A percentile compares a stretch with the other conserved stretches of the same genome.
phyloP scores from a whole-genome alignment of 257 asterid genomes.

The Solanum habrochaites region DNA sequence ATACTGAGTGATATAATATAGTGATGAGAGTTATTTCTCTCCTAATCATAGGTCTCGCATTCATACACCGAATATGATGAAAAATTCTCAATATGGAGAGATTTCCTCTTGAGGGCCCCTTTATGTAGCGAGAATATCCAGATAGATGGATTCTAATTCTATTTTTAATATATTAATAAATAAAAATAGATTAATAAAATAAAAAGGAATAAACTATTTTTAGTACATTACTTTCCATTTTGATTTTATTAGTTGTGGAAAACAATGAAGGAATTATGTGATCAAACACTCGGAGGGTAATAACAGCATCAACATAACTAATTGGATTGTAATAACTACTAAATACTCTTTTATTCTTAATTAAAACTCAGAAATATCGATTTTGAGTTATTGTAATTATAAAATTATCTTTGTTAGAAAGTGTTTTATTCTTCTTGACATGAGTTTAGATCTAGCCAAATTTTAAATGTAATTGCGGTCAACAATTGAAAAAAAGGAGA shows the following conservation, averaged over 20 bases:
- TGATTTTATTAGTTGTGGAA: neutral
- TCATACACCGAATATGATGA: accelerated
- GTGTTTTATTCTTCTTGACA: accelerated
- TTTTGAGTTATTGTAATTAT: accelerated
- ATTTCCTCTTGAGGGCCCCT: neutral
- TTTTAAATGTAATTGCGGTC: no score
- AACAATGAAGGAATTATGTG: neutral
- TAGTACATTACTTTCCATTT: neutral
- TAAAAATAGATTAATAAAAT: neutral
- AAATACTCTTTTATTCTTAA: no score
- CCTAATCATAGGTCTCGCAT: neutral
- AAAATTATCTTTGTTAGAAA: accelerated
- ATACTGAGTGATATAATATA: accelerated
- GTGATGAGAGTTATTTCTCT: accelerated
- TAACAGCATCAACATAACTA: no score
- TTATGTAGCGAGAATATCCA: accelerated
- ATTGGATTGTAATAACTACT: no score
- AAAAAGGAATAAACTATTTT: neutral
- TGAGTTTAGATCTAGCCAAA: accelerated
- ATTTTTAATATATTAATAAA: no score
- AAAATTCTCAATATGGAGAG: neutral
- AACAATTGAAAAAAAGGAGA: no score
- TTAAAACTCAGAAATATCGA: accelerated
- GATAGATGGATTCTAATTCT: no score
- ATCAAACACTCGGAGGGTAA: neutral